A percentile compares a stretch with the other conserved stretches of the same genome.
phyloP scores from a whole-genome alignment of 1,284 basidiomycete species.

The Mycena sp. region DNA sequence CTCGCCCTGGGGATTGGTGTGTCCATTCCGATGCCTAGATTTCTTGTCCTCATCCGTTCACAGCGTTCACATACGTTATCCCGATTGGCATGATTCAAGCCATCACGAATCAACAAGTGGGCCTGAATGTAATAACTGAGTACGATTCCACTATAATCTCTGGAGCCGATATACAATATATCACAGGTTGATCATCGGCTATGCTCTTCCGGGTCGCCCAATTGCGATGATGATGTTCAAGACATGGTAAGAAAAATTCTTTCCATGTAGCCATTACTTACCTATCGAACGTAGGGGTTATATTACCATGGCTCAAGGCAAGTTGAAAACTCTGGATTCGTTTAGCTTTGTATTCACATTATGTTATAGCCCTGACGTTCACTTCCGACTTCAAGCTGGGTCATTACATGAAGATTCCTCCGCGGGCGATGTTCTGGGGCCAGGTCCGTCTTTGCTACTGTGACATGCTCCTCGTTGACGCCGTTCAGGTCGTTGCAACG shows the following conservation, averaged over 20 bases:
- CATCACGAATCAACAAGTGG: conserved; percentile 60
- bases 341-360: conserved; percentile 19
- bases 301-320: conserved; percentile 37
- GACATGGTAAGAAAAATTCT: conserved; percentile 5
- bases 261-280: not conserved
- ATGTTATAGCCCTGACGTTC: conserved; percentile 53
- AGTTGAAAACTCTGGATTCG: not conserved
- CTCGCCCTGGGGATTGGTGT: conserved; percentile 25
- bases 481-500: conserved; percentile 55
- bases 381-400: conserved; percentile 77
- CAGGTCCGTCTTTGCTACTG: conserved; percentile 5
- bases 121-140: conserved; percentile 57
- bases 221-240: conserved; percentile 57
- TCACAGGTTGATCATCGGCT: no score
- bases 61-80: conserved; percentile 53
- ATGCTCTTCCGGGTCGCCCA: no score
- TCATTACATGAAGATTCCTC: conserved; percentile 77
- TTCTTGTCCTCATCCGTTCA: no score
- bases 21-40: not conserved
- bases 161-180: no score
- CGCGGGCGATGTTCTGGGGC: conserved; percentile 38
- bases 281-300: conserved; percentile 23
- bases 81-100: no score
- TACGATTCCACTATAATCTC: no score
- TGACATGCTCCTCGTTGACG: no score